A percentile compares a stretch with the other conserved stretches of the same genome.
Evolutionary conservation across 1,139 yeast genomes (phyloP).

Genomic region (Meyerozyma smithsonii): DNA sequence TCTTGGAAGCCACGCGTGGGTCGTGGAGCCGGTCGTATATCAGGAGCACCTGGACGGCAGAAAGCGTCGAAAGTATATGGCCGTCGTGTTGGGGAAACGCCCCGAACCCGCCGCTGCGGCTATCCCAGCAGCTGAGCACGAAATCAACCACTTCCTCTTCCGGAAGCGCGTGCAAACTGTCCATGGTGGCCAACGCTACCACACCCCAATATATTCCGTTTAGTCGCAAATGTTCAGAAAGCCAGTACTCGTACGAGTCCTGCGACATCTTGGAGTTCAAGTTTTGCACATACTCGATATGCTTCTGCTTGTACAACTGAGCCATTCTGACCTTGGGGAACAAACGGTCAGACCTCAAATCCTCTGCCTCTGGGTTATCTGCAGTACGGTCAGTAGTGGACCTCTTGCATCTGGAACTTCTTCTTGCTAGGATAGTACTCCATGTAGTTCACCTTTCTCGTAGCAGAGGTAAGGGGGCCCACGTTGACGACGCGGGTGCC

Average conservation of each 20-base stretch:
- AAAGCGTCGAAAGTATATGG: slow-evolving; percentile 80
- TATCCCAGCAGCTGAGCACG: slow-evolving; percentile 65
- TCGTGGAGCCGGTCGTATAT: slow-evolving; percentile 57
- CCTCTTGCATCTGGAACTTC: slow-evolving; percentile 43
- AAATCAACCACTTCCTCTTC: slow-evolving; percentile 58
- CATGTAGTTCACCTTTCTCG: slow-evolving; percentile 54
- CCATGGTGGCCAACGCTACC: slow-evolving; percentile 64
- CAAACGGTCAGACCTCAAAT: too few relatives aligned
- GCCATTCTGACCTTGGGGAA: too few relatives aligned
- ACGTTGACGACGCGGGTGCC: slow-evolving; percentile 80
- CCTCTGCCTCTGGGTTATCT: too few relatives aligned
- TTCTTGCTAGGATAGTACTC: slow-evolving; percentile 65
- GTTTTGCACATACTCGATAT: slow-evolving; percentile 31
- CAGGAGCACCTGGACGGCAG: slow-evolving; percentile 76
- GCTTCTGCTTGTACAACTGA: slow-evolving; percentile 21
- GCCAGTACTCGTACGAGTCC: slow-evolving; percentile 68
- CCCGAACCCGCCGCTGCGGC: slow-evolving; percentile 73
- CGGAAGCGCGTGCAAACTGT: slow-evolving; percentile 49
- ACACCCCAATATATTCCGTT: slow-evolving; percentile 97
- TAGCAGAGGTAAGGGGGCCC: slow-evolving; percentile 47
- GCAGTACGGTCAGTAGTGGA: slow-evolving; percentile 28
- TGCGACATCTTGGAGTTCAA: slow-evolving; percentile 31
- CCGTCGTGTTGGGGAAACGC: slow-evolving; percentile 88
- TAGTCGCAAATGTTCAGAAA: slow-evolving; percentile 83
- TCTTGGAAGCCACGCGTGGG: slow-evolving; percentile 18